Percentiles rank a stretch among this genome's conserved stretches.
phyloP scores from a whole-genome alignment of 805 yeast species.

The Wickerhamiella dianesei region DNA sequence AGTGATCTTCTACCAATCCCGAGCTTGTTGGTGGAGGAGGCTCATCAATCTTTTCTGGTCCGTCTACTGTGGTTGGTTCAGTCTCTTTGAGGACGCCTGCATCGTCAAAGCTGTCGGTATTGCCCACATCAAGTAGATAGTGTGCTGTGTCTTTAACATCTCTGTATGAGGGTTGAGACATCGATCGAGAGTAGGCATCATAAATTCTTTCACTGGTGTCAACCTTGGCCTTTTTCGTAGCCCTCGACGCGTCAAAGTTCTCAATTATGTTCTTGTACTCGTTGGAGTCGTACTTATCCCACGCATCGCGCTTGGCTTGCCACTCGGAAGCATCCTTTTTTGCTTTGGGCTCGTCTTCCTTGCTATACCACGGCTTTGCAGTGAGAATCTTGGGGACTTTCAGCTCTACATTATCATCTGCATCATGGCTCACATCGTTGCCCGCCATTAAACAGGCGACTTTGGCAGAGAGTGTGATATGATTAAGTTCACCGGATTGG shows the following conservation, averaged over 20 bases:
- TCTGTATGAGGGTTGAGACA: background rate
- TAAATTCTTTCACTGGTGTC: background rate
- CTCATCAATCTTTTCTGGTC: background rate
- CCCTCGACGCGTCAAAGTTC: background rate
- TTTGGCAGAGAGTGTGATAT: background rate
- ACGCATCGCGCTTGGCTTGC: conserved; percentile 2
- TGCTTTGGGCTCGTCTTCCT: background rate
- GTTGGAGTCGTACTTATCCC: background rate
- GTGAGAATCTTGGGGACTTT: background rate
- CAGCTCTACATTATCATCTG: background rate
- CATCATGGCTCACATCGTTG: background rate
- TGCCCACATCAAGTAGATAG: background rate
- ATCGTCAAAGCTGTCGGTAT: background rate
- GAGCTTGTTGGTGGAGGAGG: background rate
- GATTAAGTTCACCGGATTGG: background rate
- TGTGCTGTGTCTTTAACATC: conserved; percentile 1
- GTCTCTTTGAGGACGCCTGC: background rate
- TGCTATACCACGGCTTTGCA: background rate
- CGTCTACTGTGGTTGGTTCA: background rate
- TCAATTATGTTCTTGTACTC: background rate
- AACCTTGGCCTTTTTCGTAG: background rate
- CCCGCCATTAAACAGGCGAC: background rate
- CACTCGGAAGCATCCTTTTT: background rate
- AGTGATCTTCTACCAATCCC: background rate
- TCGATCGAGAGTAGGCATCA: background rate